A percentile compares a stretch with the other conserved stretches of the same genome.
Conservation (phyloP, 2,329 filamentous ascomycete species). For the Emericellopsis atlantica region DNA sequence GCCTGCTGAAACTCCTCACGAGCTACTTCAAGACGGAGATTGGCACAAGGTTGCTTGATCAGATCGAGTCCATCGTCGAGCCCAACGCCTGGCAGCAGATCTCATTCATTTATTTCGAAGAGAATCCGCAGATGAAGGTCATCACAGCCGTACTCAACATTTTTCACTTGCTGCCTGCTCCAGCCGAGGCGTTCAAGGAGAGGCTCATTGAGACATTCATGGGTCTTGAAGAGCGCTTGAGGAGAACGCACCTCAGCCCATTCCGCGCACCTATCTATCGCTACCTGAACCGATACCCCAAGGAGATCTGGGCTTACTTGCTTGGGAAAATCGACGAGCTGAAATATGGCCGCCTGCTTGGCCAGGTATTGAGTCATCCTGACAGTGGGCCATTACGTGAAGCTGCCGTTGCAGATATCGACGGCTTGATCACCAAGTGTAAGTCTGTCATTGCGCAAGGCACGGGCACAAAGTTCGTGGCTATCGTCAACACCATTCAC, state of each 20-base stretch:
- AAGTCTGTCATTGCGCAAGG: constrained; percentile 51
- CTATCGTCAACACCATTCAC: constrained; percentile 79
- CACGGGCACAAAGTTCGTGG: constrained; percentile 54
- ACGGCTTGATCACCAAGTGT: constrained; percentile 56
- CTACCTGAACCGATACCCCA: constrained; percentile 86
- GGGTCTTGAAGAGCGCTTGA: constrained; percentile 71
- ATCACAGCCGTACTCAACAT: constrained; percentile 93
- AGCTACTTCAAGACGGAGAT: constrained; percentile 99
- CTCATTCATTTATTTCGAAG: constrained; percentile 90
- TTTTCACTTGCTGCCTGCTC: constrained; percentile 86
- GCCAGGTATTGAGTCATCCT: constrained; percentile 68
- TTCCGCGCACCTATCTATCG: constrained; percentile 85
- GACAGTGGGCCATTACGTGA: constrained; percentile 66
- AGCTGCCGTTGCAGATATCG: constrained; percentile 59
- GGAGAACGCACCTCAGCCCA: constrained; percentile 80
- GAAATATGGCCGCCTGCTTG: constrained; percentile 81
- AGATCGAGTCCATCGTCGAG: constrained; percentile 84
- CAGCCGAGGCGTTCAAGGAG: constrained; percentile 84
- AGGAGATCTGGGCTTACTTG: constrained; percentile 75
- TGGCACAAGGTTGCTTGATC: constrained; percentile 80
- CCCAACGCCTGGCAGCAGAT: constrained; percentile 70
- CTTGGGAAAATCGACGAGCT: constrained; percentile 70
- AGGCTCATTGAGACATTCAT: constrained; percentile 83
- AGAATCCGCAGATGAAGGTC: constrained; percentile 85
- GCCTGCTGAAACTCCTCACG: constrained; percentile 79